Evolutionary conservation across 2,329 filamentous ascomycete genomes (phyloP), one percentile per base, ranked within the genome.

Genomic region (Pseudogymnoascus pannorum): DNA sequence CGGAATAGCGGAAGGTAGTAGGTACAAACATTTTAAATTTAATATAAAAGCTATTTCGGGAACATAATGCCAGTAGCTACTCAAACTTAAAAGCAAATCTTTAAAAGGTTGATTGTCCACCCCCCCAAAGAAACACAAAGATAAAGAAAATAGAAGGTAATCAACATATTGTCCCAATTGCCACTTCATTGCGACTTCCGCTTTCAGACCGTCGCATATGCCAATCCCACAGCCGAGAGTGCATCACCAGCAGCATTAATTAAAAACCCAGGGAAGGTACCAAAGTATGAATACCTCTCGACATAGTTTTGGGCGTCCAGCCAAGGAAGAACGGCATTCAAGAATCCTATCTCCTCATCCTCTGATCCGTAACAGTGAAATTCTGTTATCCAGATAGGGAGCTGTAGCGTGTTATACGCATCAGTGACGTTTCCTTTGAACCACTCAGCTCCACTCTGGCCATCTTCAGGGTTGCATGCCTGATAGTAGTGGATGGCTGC

Each of bases 401-500:
- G 69, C 22, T 71, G 68, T 58, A 69, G 64, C 20, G 75, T 68
- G 7, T 64, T 61, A 59, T 72, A 73, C 12, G 76, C 74, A 22
- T 72, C 67, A 33, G 72, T 64, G 22, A 78, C 69, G 67, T 78
- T 75, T 58, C 68, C 60, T 70, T 77, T 73, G 70, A 79, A 77
- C 70, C 76, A 76, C 8, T 67, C 66, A 5, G 69, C 65, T 16
- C 68, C 61, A 35, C 71, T 70, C 14, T 61, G 36, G 1, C 64
- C 63, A 60, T 73, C 69, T 3, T 58, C 40, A 26, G 67, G 68
- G 42, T 68, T 67, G 44, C 68, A 66, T 51, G 75, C 74, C 40
- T 71, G 69, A 62, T 80, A 79, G 73, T 76, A 79, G 67, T 79
- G 77, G 33, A 78, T 71, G 63, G 74, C 71, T 59, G 77, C 65